Evolutionary conservation across 2,329 filamentous ascomycete species (phyloP).

Genomic region (Simplicillium sp.): DNA sequence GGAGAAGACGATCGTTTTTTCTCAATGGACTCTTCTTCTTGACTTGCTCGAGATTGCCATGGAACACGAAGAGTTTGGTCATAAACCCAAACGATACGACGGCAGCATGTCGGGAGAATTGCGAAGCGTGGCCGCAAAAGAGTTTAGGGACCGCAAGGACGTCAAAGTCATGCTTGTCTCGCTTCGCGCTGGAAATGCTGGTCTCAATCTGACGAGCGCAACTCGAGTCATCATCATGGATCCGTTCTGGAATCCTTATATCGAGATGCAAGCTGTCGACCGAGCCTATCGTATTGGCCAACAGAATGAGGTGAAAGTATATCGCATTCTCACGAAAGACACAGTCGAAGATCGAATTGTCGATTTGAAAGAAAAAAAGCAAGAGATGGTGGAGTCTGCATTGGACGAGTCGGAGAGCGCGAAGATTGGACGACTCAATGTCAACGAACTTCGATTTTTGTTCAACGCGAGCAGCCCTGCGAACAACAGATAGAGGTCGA

Average conservation of each 20-base stretch:
- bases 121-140: slow-evolving; percentile 59
- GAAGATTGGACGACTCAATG: slow-evolving; percentile 55
- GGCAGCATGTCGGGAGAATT: slow-evolving; percentile 63
- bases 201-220: slow-evolving; percentile 75
- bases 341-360: slow-evolving; percentile 88
- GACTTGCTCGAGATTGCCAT: slow-evolving; percentile 65
- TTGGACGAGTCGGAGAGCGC: slow-evolving; percentile 66
- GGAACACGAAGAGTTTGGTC: slow-evolving; percentile 49
- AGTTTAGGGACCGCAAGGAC: slow-evolving; percentile 54
- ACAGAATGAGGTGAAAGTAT: slow-evolving; percentile 61
- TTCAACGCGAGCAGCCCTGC: slow-evolving; percentile 30
- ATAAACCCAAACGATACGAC: slow-evolving; percentile 64
- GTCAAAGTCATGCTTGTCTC: slow-evolving; percentile 74
- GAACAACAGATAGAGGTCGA: too few species aligned
- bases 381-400: slow-evolving; percentile 65
- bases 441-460: slow-evolving; percentile 59
- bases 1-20: slow-evolving; percentile 68
- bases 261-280: slow-evolving; percentile 87
- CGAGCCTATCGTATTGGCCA: slow-evolving; percentile 86
- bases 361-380: slow-evolving; percentile 68
- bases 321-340: slow-evolving; percentile 64
- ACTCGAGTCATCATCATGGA: slow-evolving; percentile 85
- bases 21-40: slow-evolving; percentile 69
- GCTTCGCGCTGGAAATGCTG: slow-evolving; percentile 71
- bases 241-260: slow-evolving; percentile 90